Conservation (phyloP, 1,139 yeast genomes). For the Yarrowia galli region DNA sequence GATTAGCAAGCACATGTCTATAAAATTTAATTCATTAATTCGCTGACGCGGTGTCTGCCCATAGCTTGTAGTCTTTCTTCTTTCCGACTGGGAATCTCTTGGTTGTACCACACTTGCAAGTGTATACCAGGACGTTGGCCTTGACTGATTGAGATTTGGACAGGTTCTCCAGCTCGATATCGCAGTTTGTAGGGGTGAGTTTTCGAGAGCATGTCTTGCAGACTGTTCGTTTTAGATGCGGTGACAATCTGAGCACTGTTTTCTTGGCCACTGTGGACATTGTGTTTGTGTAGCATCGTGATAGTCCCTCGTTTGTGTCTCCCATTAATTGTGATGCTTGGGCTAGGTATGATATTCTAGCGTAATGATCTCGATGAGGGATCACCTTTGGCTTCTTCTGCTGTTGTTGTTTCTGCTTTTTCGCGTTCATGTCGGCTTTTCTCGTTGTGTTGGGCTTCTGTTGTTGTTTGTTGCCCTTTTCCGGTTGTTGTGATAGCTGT, state of each 20-base stretch:
- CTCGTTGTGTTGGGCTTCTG: conserved; percentile 17
- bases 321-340: conserved; percentile 57
- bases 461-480: not conserved
- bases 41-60: conserved; percentile 41
- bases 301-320: conserved; percentile 47
- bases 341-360: conserved; percentile 63
- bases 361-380: conserved; percentile 66
- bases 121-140: conserved; percentile 49
- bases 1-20: conserved; percentile 12
- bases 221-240: conserved; percentile 63
- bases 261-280: conserved; percentile 62
- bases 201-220: conserved; percentile 66
- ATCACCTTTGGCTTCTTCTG: conserved; percentile 50
- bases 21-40: conserved; percentile 27
- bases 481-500: not conserved
- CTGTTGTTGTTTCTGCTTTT: conserved; percentile 41
- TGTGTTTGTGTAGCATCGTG: conserved; percentile 56
- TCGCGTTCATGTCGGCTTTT: conserved; percentile 26
- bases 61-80: conserved; percentile 49
- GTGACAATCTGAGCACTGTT: conserved; percentile 67
- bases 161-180: conserved; percentile 48
- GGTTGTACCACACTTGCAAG: conserved; percentile 52
- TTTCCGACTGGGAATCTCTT: conserved; percentile 55
- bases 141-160: conserved; percentile 46
- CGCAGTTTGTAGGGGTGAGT: conserved; percentile 59